phyloP scores from a whole-genome alignment of 1,284 basidiomycete species.

The Pseudozyma sp. region DNA sequence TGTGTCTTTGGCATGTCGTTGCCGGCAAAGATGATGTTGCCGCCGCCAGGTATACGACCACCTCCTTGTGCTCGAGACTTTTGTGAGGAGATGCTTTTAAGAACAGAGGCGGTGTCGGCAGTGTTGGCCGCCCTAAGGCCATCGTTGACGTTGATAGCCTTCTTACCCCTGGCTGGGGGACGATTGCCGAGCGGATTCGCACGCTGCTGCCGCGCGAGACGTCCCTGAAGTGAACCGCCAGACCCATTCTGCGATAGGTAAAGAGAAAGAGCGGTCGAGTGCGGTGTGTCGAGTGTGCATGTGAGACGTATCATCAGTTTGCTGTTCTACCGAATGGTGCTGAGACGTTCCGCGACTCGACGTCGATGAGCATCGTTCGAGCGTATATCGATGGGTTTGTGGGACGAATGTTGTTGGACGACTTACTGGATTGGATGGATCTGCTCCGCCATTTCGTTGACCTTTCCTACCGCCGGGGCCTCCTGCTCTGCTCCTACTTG shows the following conservation, averaged over 20 bases:
- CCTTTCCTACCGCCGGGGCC: conserved; percentile 31
- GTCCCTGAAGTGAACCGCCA: conserved; percentile 30
- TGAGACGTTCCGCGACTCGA: too few species aligned
- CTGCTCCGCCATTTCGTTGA: conserved; percentile 21
- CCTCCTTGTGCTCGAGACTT: conserved; percentile 43
- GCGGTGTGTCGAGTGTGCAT: background rate
- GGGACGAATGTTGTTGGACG: conserved; percentile 7
- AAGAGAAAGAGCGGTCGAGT: background rate
- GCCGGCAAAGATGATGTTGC: conserved; percentile 39
- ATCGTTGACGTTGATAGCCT: conserved; percentile 49
- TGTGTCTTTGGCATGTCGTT: conserved; percentile 48
- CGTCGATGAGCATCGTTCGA: background rate
- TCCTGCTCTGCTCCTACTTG: conserved; percentile 35
- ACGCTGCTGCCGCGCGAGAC: conserved; percentile 32
- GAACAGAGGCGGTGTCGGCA: conserved; percentile 38
- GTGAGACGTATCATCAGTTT: conserved; percentile 7
- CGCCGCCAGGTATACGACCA: conserved; percentile 49
- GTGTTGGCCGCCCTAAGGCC: conserved; percentile 44
- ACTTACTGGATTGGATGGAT: conserved; percentile 46
- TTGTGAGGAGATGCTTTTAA: conserved; percentile 40
- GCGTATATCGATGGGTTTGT: background rate
- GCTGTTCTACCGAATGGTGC: background rate
- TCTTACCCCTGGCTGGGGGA: conserved; percentile 30
- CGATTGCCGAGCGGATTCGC: conserved; percentile 49
- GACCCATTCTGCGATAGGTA: conserved; percentile 20